Conservation (phyloP, 768 basidiomycete species). For the Mrakia hoshinonis region DNA sequence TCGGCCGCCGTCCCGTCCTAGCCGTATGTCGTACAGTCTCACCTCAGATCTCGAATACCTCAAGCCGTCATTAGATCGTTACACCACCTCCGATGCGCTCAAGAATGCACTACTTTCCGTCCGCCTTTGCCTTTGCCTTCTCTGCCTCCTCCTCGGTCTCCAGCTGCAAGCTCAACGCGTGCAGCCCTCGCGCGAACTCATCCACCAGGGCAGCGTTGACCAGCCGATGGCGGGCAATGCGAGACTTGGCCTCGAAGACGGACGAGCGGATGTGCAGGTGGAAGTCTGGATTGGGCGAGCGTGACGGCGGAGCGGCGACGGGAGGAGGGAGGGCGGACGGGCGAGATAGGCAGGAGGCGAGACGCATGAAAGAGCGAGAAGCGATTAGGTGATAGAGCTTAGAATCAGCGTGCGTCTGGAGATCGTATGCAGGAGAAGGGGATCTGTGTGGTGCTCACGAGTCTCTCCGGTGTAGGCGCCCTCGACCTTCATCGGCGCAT, state of each 20-base stretch:
- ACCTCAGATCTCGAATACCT: too few relatives aligned
- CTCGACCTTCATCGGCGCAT: slow-evolving; percentile 43
- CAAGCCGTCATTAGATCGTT: too few relatives aligned
- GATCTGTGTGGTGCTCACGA: slow-evolving; percentile 35
- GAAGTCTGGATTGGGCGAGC: slow-evolving; percentile 37
- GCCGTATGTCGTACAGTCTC: too few relatives aligned
- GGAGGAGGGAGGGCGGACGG: neutral
- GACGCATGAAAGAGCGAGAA: neutral
- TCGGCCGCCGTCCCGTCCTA: too few relatives aligned
- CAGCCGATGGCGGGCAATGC: slow-evolving; percentile 43
- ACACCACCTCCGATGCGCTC: too few relatives aligned
- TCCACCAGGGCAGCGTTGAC: slow-evolving; percentile 44
- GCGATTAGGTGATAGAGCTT: too few relatives aligned
- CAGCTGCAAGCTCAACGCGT: slow-evolving; percentile 43
- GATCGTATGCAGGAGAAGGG: neutral
- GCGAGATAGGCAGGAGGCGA: neutral
- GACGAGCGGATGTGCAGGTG: slow-evolving; percentile 36
- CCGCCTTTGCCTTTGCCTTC: neutral
- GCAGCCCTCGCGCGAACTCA: slow-evolving; percentile 43
- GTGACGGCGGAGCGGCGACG: neutral
- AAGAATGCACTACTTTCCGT: neutral
- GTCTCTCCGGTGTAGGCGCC: slow-evolving; percentile 43
- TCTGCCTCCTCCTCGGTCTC: slow-evolving; percentile 25
- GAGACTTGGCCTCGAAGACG: slow-evolving; percentile 36
- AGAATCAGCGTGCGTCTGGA: neutral